phyloP scores from a whole-genome alignment of 208 protist species.

The Wallacemonas sp. region DNA sequence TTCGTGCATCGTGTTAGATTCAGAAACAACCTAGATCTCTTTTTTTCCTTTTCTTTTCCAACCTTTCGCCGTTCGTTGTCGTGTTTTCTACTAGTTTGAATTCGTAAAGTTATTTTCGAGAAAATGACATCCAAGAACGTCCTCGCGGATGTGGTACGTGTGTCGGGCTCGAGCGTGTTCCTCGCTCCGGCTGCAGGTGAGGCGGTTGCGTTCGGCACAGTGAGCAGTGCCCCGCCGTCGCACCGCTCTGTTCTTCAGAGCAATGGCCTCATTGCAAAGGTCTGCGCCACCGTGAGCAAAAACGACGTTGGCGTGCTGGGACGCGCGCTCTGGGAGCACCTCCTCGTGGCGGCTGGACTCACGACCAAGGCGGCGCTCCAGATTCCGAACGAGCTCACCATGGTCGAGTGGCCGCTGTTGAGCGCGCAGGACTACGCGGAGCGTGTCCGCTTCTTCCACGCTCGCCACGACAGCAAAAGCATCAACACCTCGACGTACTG shows the following conservation, averaged over 20 bases:
- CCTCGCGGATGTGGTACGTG: constrained; percentile 34
- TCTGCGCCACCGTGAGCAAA: constrained; percentile 29
- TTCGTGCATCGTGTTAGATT: too few relatives aligned
- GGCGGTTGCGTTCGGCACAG: constrained; percentile 53
- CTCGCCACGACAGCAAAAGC: constrained; percentile 18
- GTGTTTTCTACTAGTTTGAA: not conserved
- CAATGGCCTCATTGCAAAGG: constrained; percentile 72
- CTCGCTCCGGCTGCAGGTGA: constrained; percentile 34
- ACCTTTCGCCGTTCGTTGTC: not conserved
- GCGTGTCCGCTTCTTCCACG: constrained; percentile 25
- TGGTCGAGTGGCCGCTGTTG: constrained; percentile 53
- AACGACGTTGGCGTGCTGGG: constrained; percentile 20
- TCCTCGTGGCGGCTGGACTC: constrained; percentile 14
- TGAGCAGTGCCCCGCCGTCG: constrained; percentile 50
- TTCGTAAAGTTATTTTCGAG: not conserved
- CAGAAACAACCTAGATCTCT: constrained; percentile 1
- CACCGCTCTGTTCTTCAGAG: constrained; percentile 64
- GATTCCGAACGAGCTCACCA: constrained; percentile 15
- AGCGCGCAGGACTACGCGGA: constrained; percentile 24
- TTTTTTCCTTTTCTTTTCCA: constrained; percentile 17
- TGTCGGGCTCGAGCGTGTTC: constrained; percentile 59
- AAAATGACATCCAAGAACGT: constrained; percentile 18
- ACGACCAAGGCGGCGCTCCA: constrained; percentile 3
- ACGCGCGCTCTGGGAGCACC: constrained; percentile 23
- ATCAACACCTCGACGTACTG: constrained; percentile 49